phyloP scores from a whole-genome alignment of 1,284 basidiomycete genomes.

The Fomitopsis palustris region DNA sequence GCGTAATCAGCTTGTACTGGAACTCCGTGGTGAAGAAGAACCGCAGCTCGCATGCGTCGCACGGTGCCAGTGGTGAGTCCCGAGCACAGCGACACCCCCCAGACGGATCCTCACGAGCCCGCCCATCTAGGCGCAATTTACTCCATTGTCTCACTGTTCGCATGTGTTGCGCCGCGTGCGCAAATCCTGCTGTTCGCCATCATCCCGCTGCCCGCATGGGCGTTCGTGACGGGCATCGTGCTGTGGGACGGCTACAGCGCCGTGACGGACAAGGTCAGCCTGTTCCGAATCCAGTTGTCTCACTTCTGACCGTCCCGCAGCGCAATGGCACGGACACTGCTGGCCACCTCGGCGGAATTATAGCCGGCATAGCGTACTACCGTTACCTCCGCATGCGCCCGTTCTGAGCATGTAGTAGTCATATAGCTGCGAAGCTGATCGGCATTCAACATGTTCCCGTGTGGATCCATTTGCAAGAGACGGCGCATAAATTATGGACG shows the following conservation, averaged over 20 bases:
- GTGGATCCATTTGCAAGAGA: background rate
- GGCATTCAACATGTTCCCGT: background rate
- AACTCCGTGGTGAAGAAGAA: conserved; percentile 39
- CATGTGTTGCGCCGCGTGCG: conserved; percentile 65
- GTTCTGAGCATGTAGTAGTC: conserved; percentile 12
- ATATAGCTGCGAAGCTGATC: background rate
- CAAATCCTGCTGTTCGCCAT: conserved; percentile 81
- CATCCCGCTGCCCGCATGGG: conserved; percentile 84
- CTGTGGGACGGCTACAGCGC: conserved; percentile 61
- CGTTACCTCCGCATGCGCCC: conserved; percentile 19
- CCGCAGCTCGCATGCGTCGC: conserved; percentile 43
- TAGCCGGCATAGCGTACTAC: conserved; percentile 66
- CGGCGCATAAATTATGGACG: background rate
- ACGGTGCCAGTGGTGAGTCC: conserved; percentile 72
- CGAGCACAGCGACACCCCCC: background rate
- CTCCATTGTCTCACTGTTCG: conserved; percentile 68
- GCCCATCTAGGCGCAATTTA: conserved; percentile 62
- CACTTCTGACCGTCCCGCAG: conserved; percentile 24
- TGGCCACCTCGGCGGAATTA: conserved; percentile 78
- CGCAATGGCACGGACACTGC: conserved; percentile 58
- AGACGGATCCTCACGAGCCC: background rate
- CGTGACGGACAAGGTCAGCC: conserved; percentile 37
- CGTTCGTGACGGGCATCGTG: conserved; percentile 72
- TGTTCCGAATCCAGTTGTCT: conserved; percentile 17
- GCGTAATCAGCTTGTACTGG: conserved; percentile 57